Evolutionary conservation across 2,329 filamentous ascomycete species (phyloP).

Genomic region (Hyphodiscus sp.): DNA sequence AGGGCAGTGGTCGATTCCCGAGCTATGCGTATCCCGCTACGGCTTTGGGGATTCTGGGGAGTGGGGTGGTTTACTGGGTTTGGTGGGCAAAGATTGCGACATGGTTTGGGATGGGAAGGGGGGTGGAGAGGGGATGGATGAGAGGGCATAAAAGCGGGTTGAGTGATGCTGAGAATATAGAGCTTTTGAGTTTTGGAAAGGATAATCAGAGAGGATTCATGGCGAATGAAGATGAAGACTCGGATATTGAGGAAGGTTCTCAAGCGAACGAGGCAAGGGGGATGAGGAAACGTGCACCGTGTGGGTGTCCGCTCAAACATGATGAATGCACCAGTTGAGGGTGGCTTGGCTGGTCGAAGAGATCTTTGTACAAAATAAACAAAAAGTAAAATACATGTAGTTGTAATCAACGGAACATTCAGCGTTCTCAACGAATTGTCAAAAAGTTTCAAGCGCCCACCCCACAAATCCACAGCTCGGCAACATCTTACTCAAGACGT

Average conservation of each 20-base stretch:
- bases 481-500: too few relatives aligned
- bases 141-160: slow-evolving; percentile 4
- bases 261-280: neutral
- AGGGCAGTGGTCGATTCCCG: slow-evolving; percentile 27
- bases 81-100: slow-evolving; percentile 28
- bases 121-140: neutral
- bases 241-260: neutral
- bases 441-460: too few relatives aligned
- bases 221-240: neutral
- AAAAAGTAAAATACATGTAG: too few relatives aligned
- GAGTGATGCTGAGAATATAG: slow-evolving; percentile 8
- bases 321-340: neutral
- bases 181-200: slow-evolving; percentile 5
- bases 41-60: slow-evolving; percentile 30
- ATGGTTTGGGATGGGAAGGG: neutral
- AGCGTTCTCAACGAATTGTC: too few relatives aligned
- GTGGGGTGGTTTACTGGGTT: slow-evolving; percentile 32
- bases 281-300: slow-evolving; percentile 9
- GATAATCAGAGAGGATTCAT: neutral
- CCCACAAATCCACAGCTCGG: too few relatives aligned
- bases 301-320: slow-evolving; percentile 12
- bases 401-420: too few relatives aligned
- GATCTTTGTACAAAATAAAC: too few relatives aligned
- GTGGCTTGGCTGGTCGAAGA: too few relatives aligned
- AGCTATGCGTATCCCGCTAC: slow-evolving; percentile 34